Conservation (phyloP, 2,329 filamentous ascomycete genomes). For the Xylariaceae sp. region DNA sequence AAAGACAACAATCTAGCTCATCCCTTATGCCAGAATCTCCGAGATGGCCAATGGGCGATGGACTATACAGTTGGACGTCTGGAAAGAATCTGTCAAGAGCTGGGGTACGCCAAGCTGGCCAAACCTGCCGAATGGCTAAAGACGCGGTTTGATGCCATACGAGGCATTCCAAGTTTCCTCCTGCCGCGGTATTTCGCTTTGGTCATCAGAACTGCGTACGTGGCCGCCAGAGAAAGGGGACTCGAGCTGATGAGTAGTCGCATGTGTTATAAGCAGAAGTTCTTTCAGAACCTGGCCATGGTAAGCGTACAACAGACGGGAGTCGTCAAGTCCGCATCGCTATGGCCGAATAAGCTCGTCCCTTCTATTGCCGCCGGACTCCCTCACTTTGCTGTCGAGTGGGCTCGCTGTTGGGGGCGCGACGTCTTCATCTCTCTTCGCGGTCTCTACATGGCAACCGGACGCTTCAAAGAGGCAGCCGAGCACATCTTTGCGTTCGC, state of each 20-base stretch:
- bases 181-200: constrained; percentile 90
- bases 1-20: constrained; percentile 87
- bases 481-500: constrained; percentile 95
- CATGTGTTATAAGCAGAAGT: constrained; percentile 75
- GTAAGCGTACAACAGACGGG: constrained; percentile 90
- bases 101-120: constrained; percentile 56
- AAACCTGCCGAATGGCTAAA: constrained; percentile 72
- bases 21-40: constrained; percentile 85
- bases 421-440: constrained; percentile 95
- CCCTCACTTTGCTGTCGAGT: constrained; percentile 88
- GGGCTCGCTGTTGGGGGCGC: constrained; percentile 95
- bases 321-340: constrained; percentile 79
- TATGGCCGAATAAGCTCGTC: constrained; percentile 80
- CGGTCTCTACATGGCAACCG: constrained; percentile 85
- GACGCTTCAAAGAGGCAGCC: constrained; percentile 79
- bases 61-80: constrained; percentile 81
- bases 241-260: constrained; percentile 74
- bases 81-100: constrained; percentile 61
- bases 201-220: constrained; percentile 80
- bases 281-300: constrained; percentile 82
- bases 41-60: constrained; percentile 85
- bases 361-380: constrained; percentile 86
- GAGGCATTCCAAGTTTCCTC: constrained; percentile 79
- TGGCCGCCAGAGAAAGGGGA: constrained; percentile 70
- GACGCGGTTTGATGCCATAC: constrained; percentile 79